phyloP scores from a whole-genome alignment of 129 eudicot species.

The Centaurea solstitialis region DNA sequence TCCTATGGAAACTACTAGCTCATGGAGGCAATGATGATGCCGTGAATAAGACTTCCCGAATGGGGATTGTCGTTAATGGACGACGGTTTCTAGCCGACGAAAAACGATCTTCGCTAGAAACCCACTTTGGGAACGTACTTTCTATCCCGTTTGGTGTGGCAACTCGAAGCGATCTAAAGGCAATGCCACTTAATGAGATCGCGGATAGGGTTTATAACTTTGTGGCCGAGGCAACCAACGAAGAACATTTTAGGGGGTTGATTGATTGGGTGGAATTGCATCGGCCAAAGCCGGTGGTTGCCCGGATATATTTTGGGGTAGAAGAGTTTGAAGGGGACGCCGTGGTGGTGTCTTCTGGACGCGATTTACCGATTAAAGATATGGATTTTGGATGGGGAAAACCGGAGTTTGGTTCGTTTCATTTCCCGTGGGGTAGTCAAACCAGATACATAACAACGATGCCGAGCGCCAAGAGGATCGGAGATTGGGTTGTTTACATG shows the following conservation, averaged over 20 bases:
- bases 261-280: conserved; percentile 55
- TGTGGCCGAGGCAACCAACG: conserved; percentile 26
- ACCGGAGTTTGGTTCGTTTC: conserved; percentile 62
- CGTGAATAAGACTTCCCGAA: conserved; percentile 17
- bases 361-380: conserved; percentile 46
- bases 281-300: conserved; percentile 46
- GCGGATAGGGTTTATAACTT: conserved; percentile 36
- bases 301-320: conserved; percentile 34
- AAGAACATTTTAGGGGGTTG: conserved; percentile 46
- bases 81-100: conserved; percentile 23
- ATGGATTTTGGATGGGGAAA: conserved; percentile 79
- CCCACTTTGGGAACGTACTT: conserved; percentile 58
- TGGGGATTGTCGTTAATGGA: conserved; percentile 57
- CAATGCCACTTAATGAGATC: conserved; percentile 29
- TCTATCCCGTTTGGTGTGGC: conserved; percentile 48
- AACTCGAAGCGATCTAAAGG: conserved; percentile 18
- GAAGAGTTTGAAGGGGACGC: conserved; percentile 32
- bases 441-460: conserved; percentile 67
- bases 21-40: neutral
- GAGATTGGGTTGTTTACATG: conserved; percentile 81
- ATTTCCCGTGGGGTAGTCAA: conserved; percentile 68
- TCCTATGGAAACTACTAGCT: conserved; percentile 46
- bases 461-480: conserved; percentile 50
- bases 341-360: conserved; percentile 68
- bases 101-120: conserved; percentile 4